Evolutionary conservation across 106 monocot species (phyloP).

Genomic region (Iris macrosiphon): DNA sequence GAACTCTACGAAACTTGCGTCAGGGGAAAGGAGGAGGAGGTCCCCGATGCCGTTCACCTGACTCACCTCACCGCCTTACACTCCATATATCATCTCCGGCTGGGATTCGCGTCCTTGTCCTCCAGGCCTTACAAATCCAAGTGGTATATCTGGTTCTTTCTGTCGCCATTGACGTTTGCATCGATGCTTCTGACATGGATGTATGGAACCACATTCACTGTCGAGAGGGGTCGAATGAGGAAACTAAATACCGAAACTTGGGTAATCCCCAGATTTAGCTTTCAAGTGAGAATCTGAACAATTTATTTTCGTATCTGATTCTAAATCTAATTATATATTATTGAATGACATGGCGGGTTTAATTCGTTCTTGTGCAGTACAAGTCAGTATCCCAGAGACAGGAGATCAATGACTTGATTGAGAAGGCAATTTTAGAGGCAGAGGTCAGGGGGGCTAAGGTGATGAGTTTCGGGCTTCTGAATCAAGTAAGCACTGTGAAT

Average conservation of each 20-base stretch:
- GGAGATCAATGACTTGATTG: conserved; percentile 36
- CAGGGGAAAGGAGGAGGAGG: conserved; percentile 17
- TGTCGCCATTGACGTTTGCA: conserved; percentile 29
- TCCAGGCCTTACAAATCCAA: conserved; percentile 40
- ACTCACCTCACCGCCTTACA: conserved; percentile 47
- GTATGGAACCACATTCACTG: conserved; percentile 19
- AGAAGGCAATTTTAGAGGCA: conserved; percentile 42
- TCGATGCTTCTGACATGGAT: conserved; percentile 21
- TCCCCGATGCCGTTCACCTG: conserved; percentile 46
- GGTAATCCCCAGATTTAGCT: conserved; percentile 49
- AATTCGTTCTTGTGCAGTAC: conserved; percentile 35
- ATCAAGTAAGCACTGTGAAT: conserved; percentile 30
- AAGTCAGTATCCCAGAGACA: conserved; percentile 9
- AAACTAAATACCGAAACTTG: conserved; percentile 46
- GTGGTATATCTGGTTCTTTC: conserved; percentile 15
- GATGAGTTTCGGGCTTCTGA: conserved; percentile 55
- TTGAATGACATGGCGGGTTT: no score
- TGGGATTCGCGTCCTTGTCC: conserved; percentile 47
- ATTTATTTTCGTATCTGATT: neutral
- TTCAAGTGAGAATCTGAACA: conserved; percentile 34
- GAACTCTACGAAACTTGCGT: conserved; percentile 33
- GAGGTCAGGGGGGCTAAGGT: conserved; percentile 52
- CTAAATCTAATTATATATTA: no score
- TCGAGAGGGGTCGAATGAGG: conserved; percentile 45
- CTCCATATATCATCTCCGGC: conserved; percentile 37